Evolutionary conservation across 2,329 filamentous ascomycete genomes (phyloP), one percentile per base, ranked within the genome.

Genomic region (Clonostachys sp.): DNA sequence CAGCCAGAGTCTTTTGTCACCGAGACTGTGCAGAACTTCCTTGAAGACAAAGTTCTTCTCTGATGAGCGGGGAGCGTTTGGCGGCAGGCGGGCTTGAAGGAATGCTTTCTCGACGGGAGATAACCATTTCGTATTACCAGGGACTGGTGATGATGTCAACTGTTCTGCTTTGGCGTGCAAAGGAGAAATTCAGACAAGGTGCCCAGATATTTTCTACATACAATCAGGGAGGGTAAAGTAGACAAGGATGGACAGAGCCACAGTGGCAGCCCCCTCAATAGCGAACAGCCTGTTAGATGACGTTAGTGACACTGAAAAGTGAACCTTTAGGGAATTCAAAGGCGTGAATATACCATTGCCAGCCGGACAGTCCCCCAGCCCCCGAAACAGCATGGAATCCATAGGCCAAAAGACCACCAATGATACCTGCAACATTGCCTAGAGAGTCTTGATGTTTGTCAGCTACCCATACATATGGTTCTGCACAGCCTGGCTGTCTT

Each of bases 171-270:
- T 30, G 8, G 24, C 7, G 24, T 8, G 8, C 3, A 30, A 30
- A 30, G 24, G 24, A 8, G 24, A 30, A 30, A 30, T 9, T 3
- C 8, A 30, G 24, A 30, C 2, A 30, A 5, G 24, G 2, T 9
- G 8, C 20, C 6, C 6, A 2, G 20, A n/a, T 17, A 14, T n/a
- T 36, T n/a, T 16, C 14, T 16, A 49, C 65, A 52, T 57, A 74
- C 72, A 79, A 52, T 81, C 75, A 0, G 77, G 77, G 1, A 81
- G 62, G 0, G 75, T 46, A 45, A 81, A 78, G 61, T 73, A 79
- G 13, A 80, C 68, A 6, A 67, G 55, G 5, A 75, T 55, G 8
- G 76, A 73, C 1, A 74, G 42, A 3, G 73, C 44, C 7, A 79
- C 60, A 0, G 76, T 80, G 13, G 65, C 57, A 20, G 74, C 58